Percentiles rank a stretch among this genome's conserved stretches.
These are phyloP conservation scores for Fusarium succisae DNA, from an alignment of 2,329 filamentous ascomycete species.

Conservation along the genomic window DNA sequence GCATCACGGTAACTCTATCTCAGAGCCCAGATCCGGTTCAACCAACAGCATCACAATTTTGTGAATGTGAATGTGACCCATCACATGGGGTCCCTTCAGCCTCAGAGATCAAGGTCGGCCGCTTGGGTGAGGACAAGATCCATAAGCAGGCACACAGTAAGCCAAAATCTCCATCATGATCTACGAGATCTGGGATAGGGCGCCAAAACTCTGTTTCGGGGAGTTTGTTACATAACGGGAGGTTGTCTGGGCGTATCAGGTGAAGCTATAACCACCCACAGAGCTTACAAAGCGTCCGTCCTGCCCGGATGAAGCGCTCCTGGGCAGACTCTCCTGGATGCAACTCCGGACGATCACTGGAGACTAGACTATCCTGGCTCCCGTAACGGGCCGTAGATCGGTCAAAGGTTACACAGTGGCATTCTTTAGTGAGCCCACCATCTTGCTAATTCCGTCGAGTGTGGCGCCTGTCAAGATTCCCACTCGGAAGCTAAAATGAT, in stretches of 20 bases:
- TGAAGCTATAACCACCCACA: background rate
- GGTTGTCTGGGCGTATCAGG: background rate
- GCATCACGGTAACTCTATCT: slow-evolving; percentile 29
- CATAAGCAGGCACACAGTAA: slow-evolving; percentile 2
- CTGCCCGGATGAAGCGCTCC: background rate
- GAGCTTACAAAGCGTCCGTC: background rate
- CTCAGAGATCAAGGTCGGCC: slow-evolving; percentile 11
- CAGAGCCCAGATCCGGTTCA: slow-evolving; percentile 12
- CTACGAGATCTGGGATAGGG: background rate
- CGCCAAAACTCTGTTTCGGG: slow-evolving; percentile 2
- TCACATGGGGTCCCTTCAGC: slow-evolving; percentile 6
- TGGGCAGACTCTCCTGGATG: background rate
- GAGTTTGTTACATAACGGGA: slow-evolving; percentile 5
- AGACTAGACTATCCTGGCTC: background rate
- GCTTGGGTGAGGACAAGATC: background rate
- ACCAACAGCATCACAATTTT: background rate
- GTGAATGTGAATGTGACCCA: background rate
- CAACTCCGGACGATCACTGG: background rate
- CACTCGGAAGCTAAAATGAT: slow-evolving; percentile 16
- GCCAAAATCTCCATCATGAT: slow-evolving; percentile 3
- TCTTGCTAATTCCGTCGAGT: slow-evolving; percentile 14
- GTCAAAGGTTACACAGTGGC: background rate
- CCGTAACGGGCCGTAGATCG: slow-evolving; percentile 5
- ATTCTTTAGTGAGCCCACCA: slow-evolving; percentile 3
- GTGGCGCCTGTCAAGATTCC: slow-evolving; percentile 11